phyloP scores from a whole-genome alignment of 371 early-diverging fungal species.

The Mucor lusitanicus region DNA sequence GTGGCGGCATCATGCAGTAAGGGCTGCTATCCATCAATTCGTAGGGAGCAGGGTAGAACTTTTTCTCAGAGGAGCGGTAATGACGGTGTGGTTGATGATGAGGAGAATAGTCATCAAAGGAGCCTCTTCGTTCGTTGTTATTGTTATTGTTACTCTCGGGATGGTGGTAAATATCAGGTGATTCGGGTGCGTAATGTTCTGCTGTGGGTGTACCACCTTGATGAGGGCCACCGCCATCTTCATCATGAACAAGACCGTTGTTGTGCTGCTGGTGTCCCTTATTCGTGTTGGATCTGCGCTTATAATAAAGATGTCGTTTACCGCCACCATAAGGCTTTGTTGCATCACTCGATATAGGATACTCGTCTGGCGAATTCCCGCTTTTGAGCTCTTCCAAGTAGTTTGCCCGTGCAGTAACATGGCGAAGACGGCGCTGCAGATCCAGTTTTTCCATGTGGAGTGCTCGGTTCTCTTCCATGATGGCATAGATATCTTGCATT shows the following conservation, averaged over 20 bases:
- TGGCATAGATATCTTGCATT: slow-evolving; percentile 7
- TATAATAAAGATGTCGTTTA: not conserved
- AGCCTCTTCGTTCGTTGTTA: slow-evolving; percentile 2
- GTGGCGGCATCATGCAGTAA: not conserved
- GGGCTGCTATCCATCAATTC: slow-evolving; percentile 1
- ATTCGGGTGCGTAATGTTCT: slow-evolving; percentile 9
- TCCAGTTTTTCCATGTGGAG: slow-evolving; percentile 13
- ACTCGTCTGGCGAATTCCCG: not conserved
- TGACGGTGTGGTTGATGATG: not conserved
- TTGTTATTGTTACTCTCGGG: slow-evolving; percentile 10
- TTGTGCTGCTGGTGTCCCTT: not conserved
- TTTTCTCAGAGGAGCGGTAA: not conserved
- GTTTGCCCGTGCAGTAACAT: slow-evolving; percentile 13
- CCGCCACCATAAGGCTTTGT: not conserved
- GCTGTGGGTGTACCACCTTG: not conserved
- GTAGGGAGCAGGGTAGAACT: not conserved
- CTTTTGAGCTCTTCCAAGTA: slow-evolving; percentile 19
- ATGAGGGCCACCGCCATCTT: not conserved
- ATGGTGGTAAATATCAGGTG: slow-evolving; percentile 14
- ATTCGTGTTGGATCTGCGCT: not conserved
- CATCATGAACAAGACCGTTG: not conserved
- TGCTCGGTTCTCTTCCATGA: slow-evolving; percentile 16
- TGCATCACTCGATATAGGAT: not conserved
- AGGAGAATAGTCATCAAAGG: not conserved
- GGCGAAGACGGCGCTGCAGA: slow-evolving; percentile 16